Conservation (phyloP, 1,139 yeast genomes). For the Nadsonia starkeyi-henricii region DNA sequence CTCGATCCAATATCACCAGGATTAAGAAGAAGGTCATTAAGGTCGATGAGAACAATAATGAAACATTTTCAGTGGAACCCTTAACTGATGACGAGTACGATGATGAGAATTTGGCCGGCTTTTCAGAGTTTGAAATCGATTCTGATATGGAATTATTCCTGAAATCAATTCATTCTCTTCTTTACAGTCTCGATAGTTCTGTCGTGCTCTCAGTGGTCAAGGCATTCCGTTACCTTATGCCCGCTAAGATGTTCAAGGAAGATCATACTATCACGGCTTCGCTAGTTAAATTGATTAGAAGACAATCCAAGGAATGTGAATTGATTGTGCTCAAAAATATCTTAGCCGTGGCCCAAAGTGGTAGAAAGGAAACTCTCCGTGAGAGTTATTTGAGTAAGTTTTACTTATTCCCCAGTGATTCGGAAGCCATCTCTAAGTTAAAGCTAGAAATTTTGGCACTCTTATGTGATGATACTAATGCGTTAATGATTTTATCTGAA, state of each 20-base stretch:
- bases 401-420: constrained; percentile 47
- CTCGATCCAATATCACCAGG: constrained; percentile 42
- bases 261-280: constrained; percentile 13
- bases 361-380: neutral
- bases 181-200: constrained; percentile 40
- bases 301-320: neutral
- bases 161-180: constrained; percentile 30
- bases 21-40: constrained; percentile 24
- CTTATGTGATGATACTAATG: constrained; percentile 40
- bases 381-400: constrained; percentile 32
- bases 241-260: constrained; percentile 35
- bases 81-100: constrained; percentile 6
- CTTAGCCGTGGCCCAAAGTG: neutral
- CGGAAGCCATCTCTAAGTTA: constrained; percentile 30
- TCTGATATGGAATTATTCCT: constrained; percentile 45
- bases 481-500: constrained; percentile 44
- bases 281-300: neutral
- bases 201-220: constrained; percentile 51
- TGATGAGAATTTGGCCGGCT: constrained; percentile 21
- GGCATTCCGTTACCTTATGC: constrained; percentile 40
- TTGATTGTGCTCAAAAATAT: neutral
- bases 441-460: constrained; percentile 56
- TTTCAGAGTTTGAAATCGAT: constrained; percentile 26
- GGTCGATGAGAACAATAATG: constrained; percentile 11
- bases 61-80: constrained; percentile 8